Evolutionary conservation across 2,329 filamentous ascomycete genomes (phyloP).

Genomic region (Xylariomycetidae sp.): DNA sequence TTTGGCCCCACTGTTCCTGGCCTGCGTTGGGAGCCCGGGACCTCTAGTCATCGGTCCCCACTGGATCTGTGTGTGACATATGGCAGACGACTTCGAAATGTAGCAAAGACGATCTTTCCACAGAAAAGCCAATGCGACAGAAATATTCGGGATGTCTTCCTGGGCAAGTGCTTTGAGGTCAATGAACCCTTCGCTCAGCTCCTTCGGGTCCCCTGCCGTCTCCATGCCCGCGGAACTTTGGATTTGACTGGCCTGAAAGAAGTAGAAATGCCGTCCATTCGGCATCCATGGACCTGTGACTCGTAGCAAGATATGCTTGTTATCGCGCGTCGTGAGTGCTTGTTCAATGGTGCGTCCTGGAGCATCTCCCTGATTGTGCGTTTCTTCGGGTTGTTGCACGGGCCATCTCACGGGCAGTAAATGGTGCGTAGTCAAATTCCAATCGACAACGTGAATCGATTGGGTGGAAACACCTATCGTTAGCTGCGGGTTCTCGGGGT

Average conservation of each 20-base stretch:
- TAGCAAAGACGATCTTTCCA: background rate
- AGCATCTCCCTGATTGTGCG: too few species aligned
- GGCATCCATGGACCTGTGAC: background rate
- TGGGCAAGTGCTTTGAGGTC: too few species aligned
- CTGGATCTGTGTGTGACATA: constrained; percentile 4
- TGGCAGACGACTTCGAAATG: background rate
- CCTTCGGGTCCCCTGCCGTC: too few species aligned
- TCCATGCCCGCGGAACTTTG: too few species aligned
- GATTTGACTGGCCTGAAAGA: too few species aligned
- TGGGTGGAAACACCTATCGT: too few species aligned
- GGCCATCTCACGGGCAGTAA: too few species aligned
- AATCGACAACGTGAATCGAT: background rate
- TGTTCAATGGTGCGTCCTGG: constrained; percentile 4
- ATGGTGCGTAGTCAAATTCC: background rate
- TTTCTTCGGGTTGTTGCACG: too few species aligned
- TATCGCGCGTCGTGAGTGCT: constrained; percentile 14
- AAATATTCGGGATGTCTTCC: too few species aligned
- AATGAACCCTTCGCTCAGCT: too few species aligned
- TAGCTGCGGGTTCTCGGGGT: too few species aligned
- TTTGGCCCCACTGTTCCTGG: background rate
- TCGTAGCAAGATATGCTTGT: constrained; percentile 7
- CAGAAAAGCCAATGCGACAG: too few species aligned
- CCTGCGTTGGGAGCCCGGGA: background rate
- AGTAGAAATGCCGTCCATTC: background rate
- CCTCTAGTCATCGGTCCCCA: background rate